phyloP scores from a whole-genome alignment of 208 protist genomes.

The Crithidia sp. region DNA sequence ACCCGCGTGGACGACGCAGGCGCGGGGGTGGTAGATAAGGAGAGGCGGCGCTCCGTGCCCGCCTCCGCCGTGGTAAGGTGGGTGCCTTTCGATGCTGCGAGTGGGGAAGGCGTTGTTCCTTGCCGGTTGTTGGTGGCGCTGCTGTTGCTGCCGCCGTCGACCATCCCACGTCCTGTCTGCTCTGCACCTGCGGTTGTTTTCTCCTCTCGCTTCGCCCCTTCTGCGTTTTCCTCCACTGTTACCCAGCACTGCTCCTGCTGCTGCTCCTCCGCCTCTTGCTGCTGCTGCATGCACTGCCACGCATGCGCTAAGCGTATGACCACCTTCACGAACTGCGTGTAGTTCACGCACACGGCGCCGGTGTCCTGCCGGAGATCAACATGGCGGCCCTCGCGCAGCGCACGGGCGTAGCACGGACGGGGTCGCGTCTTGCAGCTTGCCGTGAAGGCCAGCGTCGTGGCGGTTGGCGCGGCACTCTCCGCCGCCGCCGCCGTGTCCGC shows the following conservation, averaged over 20 bases:
- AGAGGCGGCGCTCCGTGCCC: not conserved
- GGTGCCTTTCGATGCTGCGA: constrained; percentile 1
- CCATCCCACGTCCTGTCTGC: too few species aligned
- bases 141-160: too few species aligned
- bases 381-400: constrained; percentile 53
- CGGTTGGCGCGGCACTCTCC: not conserved
- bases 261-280: constrained; percentile 4
- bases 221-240: constrained; percentile 5
- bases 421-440: constrained; percentile 28
- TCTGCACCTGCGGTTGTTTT: too few species aligned
- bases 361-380: constrained; percentile 63
- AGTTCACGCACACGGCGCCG: constrained; percentile 59
- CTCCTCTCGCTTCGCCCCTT: not conserved
- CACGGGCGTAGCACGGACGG: constrained; percentile 42
- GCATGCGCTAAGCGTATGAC: constrained; percentile 68
- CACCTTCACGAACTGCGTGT: constrained; percentile 70
- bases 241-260: not conserved
- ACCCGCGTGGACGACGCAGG: constrained; percentile 7
- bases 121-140: too few species aligned
- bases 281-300: constrained; percentile 58
- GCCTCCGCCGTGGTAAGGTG: not conserved
- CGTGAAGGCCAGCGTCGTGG: constrained; percentile 2
- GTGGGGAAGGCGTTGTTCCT: not conserved
- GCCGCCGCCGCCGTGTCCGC: not conserved
- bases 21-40: not conserved